Evolutionary conservation across 805 yeast genomes (phyloP), one percentile per base, ranked within the genome.

Genomic region (Ogataea populi-albae): DNA sequence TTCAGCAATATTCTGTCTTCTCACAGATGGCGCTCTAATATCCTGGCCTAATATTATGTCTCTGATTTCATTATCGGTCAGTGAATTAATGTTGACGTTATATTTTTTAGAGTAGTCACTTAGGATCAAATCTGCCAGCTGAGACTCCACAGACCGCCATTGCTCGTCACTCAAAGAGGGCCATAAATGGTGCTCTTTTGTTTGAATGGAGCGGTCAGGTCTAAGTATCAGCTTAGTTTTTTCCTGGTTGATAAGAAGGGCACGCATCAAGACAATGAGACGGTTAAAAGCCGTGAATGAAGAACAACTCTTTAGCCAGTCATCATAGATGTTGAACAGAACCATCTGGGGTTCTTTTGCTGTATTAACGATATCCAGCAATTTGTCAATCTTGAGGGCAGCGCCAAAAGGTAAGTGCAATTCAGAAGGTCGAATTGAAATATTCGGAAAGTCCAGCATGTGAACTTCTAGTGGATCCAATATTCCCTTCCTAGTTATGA

Each of bases 331-430:
- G 54, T 89, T 88, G 65, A 88, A 86, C 39, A 89, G 63, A 3
- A 84, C 86, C 96, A 89, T 86, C 55, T 87, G 91, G 0, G 96
- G 94, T 56, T 88, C 96, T 25, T 81, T 85, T 4, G 98, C 96
- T 46, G 78, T 79, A 61, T 83, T 65, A 7, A 93, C 91, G 34
- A 86, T 66, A 40, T 86, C 86, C 1, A 82, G 75, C 30, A 93
- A 61, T 52, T 86, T 86, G 38, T 84, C 93, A 39, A 91, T 75
- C 54, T 81, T 77, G 70, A 93, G 62, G 0, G 95, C 86, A 1
- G 95, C 79, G 19, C 83, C 81, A 66, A 93, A 93, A 14, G 99
- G 98, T 41, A 93, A 64, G 47, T 81, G 82, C 37, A 93, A 66
- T 57, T 93, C 98, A 1, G 96, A 82, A 2, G 95, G 86, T 35